These are phyloP conservation scores for Colletotrichum ledebouriae DNA, from an alignment of 2,329 filamentous ascomycete species.

Conservation along the genomic window DNA sequence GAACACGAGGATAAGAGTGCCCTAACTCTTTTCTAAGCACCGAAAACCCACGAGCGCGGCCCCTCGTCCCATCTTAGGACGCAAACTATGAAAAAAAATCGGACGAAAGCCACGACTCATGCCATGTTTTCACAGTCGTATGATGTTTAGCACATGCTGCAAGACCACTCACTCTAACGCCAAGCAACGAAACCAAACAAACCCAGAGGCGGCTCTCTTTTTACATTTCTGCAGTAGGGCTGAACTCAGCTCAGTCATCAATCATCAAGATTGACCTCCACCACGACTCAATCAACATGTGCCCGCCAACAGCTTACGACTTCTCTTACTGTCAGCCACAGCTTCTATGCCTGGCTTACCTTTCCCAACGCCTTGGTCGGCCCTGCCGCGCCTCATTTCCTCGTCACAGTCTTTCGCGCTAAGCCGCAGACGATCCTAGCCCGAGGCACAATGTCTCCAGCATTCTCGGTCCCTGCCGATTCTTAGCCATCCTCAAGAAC, in stretches of 20 bases:
- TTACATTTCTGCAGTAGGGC: slow-evolving; percentile 20
- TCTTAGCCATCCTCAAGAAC: slow-evolving; percentile 11
- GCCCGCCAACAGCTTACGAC: background rate
- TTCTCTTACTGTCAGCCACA: slow-evolving; percentile 30
- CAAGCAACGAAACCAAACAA: slow-evolving; percentile 6
- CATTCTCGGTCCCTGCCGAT: slow-evolving; percentile 35
- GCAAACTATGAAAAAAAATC: slow-evolving; percentile 15
- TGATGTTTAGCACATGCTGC: slow-evolving; percentile 14
- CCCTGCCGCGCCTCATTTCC: slow-evolving; percentile 27
- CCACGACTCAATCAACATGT: too few relatives aligned
- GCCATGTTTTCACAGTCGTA: slow-evolving; percentile 18
- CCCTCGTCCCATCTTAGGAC: background rate
- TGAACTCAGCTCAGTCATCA: slow-evolving; percentile 10
- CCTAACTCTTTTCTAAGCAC: background rate
- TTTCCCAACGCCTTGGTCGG: slow-evolving; percentile 5
- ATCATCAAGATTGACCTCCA: background rate
- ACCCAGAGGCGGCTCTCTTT: slow-evolving; percentile 6
- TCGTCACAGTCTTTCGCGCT: slow-evolving; percentile 32
- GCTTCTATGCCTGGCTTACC: slow-evolving; percentile 28
- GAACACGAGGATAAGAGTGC: slow-evolving; percentile 6
- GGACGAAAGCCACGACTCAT: slow-evolving; percentile 13
- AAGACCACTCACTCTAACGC: background rate
- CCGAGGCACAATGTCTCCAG: slow-evolving; percentile 12
- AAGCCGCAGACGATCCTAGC: slow-evolving; percentile 20
- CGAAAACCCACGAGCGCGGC: background rate